Conservation (phyloP, 2,329 filamentous ascomycete species). For the Aspergillus latus region DNA sequence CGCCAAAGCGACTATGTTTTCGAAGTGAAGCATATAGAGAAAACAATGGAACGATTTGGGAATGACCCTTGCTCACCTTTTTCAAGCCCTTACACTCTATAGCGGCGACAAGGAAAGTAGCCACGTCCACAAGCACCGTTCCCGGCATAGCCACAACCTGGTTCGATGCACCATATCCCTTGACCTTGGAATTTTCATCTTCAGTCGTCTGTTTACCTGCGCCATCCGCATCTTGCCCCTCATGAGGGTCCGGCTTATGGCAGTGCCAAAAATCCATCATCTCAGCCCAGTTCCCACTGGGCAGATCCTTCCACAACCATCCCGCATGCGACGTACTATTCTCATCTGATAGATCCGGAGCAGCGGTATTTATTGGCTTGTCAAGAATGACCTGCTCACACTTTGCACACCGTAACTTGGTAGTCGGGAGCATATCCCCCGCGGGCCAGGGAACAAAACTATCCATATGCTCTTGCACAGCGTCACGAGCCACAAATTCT, state of each 20-base stretch:
- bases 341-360: neutral
- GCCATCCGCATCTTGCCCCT: slow-evolving; percentile 44
- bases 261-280: slow-evolving; percentile 99
- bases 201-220: slow-evolving; percentile 33
- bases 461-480: slow-evolving; percentile 28
- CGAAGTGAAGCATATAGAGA: neutral
- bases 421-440: slow-evolving; percentile 35
- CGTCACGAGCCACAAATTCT: slow-evolving; percentile 5
- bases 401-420: slow-evolving; percentile 37
- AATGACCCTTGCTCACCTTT: slow-evolving; percentile 33
- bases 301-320: slow-evolving; percentile 80
- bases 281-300: slow-evolving; percentile 96
- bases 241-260: slow-evolving; percentile 71
- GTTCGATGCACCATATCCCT: slow-evolving; percentile 82
- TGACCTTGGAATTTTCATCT: slow-evolving; percentile 54
- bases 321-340: slow-evolving; percentile 29
- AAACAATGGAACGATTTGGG: slow-evolving; percentile 5
- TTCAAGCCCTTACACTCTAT: slow-evolving; percentile 59
- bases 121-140: slow-evolving; percentile 77
- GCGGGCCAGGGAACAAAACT: slow-evolving; percentile 42
- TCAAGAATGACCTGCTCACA: slow-evolving; percentile 37
- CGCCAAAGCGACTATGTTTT: slow-evolving; percentile 21
- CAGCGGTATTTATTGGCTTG: no score
- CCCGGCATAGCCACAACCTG: slow-evolving; percentile 65
- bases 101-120: slow-evolving; percentile 69